Evolutionary conservation across 2,329 filamentous ascomycete genomes (phyloP).

Genomic region (Neonectria faginata): DNA sequence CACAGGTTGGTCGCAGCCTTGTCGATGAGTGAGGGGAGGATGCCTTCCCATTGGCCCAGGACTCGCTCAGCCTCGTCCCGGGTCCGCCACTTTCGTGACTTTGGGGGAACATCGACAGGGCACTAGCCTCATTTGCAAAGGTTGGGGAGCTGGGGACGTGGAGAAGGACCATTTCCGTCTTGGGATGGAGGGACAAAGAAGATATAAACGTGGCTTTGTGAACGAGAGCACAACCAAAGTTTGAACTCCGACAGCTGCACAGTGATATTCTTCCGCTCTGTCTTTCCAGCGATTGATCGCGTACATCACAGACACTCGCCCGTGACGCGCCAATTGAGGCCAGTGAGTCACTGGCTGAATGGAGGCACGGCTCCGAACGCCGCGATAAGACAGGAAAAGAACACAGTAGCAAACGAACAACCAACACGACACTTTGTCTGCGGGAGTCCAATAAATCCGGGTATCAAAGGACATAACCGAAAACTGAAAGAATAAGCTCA

Average conservation of each 20-base stretch:
- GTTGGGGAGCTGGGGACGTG: conserved; percentile 4
- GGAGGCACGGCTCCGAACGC: conserved; percentile 14
- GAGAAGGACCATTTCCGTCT: neutral
- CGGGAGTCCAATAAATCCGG: neutral
- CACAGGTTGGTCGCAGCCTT: conserved; percentile 19
- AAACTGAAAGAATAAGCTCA: neutral
- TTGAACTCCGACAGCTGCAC: neutral
- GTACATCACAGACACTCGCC: neutral
- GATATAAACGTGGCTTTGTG: neutral
- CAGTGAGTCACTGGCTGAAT: conserved; percentile 20
- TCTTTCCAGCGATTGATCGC: neutral
- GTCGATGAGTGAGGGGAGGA: conserved; percentile 3
- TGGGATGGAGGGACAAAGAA: conserved; percentile 3
- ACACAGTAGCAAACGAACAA: neutral
- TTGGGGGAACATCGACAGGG: neutral
- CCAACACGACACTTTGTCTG: neutral
- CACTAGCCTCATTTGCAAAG: conserved; percentile 25
- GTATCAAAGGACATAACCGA: neutral
- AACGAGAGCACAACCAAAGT: neutral
- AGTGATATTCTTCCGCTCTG: neutral
- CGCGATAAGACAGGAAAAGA: conserved; percentile 6
- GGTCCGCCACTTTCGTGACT: conserved; percentile 1
- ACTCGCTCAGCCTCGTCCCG: conserved; percentile 9
- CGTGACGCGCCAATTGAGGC: conserved; percentile 9
- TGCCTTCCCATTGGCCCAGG: neutral